These are phyloP conservation scores for Lachnum nothofagi DNA, from an alignment of 2,329 filamentous ascomycete genomes.

Conservation along the genomic window DNA sequence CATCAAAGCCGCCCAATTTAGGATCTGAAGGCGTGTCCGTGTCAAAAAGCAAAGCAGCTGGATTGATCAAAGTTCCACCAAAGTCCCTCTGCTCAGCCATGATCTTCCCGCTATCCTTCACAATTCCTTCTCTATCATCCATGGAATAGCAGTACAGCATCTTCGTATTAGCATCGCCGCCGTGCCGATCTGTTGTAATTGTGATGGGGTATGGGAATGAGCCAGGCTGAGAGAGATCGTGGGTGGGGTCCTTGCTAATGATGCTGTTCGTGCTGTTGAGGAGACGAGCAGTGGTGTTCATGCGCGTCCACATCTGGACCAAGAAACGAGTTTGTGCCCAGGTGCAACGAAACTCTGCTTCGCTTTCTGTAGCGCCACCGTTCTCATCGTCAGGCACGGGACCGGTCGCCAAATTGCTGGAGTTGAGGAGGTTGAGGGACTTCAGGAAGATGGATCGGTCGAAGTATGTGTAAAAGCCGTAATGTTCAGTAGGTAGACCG, in stretches of 20 bases:
- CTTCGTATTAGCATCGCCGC: conserved; percentile 50
- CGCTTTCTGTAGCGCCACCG: conserved; percentile 49
- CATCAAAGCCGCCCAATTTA: conserved; percentile 56
- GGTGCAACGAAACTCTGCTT: conserved; percentile 52
- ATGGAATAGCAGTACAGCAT: conserved; percentile 51
- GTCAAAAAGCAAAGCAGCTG: conserved; percentile 34
- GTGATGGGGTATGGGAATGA: conserved; percentile 62
- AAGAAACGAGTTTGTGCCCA: conserved; percentile 58
- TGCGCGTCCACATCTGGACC: conserved; percentile 61
- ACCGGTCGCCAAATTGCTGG: conserved; percentile 36
- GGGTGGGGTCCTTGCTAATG: conserved; percentile 20
- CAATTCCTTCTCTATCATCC: conserved; percentile 42
- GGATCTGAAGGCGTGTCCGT: conserved; percentile 35
- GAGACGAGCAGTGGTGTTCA: conserved; percentile 41
- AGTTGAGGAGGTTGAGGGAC: conserved; percentile 46
- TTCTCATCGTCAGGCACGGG: conserved; percentile 46
- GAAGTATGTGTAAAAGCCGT: conserved; percentile 91
- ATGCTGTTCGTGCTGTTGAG: conserved; percentile 27
- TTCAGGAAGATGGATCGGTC: conserved; percentile 80
- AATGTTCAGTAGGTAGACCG: conserved; percentile 75
- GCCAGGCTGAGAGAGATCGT: conserved; percentile 41
- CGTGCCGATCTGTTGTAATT: conserved; percentile 57
- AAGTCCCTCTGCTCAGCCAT: conserved; percentile 47
- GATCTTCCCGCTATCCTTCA: conserved; percentile 40
- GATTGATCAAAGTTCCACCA: conserved; percentile 51